Percentiles rank a stretch among this genome's conserved stretches.
These are phyloP conservation scores for Lobosporangium transversale DNA, from an alignment of 192 early-diverging fungal species.

Conservation along the genomic window DNA sequence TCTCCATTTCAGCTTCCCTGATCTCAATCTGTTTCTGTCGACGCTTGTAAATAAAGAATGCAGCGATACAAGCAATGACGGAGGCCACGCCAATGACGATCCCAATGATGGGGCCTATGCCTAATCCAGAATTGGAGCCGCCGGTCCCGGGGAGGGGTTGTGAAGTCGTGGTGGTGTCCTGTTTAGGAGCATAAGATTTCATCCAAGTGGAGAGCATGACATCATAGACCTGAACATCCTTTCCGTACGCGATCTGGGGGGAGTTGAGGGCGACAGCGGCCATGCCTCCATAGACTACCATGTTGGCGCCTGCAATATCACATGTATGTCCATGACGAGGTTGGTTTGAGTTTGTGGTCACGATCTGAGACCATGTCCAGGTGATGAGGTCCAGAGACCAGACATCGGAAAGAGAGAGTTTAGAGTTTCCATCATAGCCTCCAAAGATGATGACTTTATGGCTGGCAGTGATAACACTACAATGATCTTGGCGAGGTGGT, in stretches of 20 bases:
- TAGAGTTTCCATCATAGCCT: conserved; percentile 23
- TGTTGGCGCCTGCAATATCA: conserved; percentile 34
- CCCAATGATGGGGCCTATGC: conserved; percentile 15
- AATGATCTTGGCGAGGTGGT: conserved; percentile 33
- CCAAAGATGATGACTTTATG: conserved; percentile 39
- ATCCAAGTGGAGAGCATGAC: conserved; percentile 29
- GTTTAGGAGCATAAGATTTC: conserved; percentile 24
- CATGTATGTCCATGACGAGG: conserved; percentile 27
- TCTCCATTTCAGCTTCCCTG: conserved; percentile 36
- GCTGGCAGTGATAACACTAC: conserved; percentile 31
- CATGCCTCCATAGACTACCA: conserved; percentile 38
- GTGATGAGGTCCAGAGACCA: conserved; percentile 45
- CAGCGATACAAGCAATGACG: not conserved
- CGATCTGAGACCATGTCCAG: conserved; percentile 28
- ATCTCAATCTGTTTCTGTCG: conserved; percentile 34
- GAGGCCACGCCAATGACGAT: conserved; percentile 18
- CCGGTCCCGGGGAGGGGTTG: not conserved
- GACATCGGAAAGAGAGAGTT: conserved; percentile 10
- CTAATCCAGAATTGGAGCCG: not conserved
- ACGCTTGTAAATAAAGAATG: conserved; percentile 13
- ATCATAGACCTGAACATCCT: conserved; percentile 35
- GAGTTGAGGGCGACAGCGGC: not conserved
- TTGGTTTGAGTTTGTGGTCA: not conserved
- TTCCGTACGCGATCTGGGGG: not conserved
- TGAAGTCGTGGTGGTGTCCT: conserved; percentile 17